Percentiles rank a stretch among this genome's conserved stretches.
These are phyloP conservation scores for Citrus trifoliata DNA, from an alignment of 345 rosid species.

Conservation along the genomic window DNA sequence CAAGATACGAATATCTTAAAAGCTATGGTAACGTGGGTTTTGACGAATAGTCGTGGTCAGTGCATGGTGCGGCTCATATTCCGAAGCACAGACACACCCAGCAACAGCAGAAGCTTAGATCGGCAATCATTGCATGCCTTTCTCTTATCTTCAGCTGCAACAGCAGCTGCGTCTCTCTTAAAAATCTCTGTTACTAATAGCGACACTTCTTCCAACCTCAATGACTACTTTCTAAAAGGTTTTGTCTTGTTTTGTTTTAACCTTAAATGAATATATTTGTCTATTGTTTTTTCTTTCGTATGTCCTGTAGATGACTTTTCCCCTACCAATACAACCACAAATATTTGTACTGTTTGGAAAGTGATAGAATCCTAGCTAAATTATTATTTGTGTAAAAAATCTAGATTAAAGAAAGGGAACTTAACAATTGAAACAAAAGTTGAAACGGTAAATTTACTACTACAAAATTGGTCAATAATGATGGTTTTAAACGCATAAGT, in stretches of 20 bases:
- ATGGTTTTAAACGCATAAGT: no score
- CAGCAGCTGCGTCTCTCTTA: neutral
- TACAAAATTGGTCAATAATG: no score
- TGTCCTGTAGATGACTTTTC: no score
- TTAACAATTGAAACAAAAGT: no score
- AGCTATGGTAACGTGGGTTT: neutral
- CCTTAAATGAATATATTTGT: no score
- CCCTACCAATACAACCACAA: no score
- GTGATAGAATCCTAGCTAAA: no score
- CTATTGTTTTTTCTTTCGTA: no score
- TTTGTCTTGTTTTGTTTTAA: neutral
- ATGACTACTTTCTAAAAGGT: neutral
- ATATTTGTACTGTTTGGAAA: no score
- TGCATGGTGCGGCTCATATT: slow-evolving; percentile 11
- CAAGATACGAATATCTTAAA: neutral
- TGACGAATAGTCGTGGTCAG: slow-evolving; percentile 12
- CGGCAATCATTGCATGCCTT: slow-evolving; percentile 9
- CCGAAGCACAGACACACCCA: neutral
- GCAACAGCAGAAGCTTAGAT: neutral
- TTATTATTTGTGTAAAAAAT: no score
- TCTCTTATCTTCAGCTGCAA: slow-evolving; percentile 9
- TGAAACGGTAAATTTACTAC: no score
- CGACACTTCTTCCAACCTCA: slow-evolving; percentile 2
- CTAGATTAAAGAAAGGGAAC: no score
- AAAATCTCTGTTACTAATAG: slow-evolving; percentile 1